Conservation (phyloP, 805 yeast species). For the Zygosaccharomyces siamensis region DNA sequence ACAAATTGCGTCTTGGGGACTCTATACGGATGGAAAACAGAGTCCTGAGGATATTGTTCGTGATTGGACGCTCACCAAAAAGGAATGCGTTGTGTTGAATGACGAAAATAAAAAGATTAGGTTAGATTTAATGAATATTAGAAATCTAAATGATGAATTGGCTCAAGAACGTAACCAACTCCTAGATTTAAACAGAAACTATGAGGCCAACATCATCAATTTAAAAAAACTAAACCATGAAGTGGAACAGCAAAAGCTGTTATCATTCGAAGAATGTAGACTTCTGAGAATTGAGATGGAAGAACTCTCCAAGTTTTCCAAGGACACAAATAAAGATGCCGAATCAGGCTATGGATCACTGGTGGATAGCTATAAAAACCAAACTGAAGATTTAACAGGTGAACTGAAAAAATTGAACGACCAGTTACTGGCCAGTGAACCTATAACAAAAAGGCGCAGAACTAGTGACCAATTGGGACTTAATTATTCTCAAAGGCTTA, state of each 20-base stretch:
- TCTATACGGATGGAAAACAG: conserved; percentile 33
- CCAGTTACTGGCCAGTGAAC: conserved; percentile 18
- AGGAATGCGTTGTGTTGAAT: conserved; percentile 37
- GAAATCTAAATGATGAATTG: conserved; percentile 32
- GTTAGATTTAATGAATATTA: conserved; percentile 25
- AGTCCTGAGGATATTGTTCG: conserved; percentile 38
- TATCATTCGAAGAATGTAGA: conserved; percentile 56
- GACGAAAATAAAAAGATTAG: conserved; percentile 31
- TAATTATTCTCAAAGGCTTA: conserved; percentile 31
- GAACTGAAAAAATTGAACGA: conserved; percentile 36
- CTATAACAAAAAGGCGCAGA: conserved; percentile 28
- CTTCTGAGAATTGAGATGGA: conserved; percentile 54
- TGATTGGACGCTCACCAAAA: conserved; percentile 39
- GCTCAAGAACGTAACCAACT: conserved; percentile 39
- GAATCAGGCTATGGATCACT: conserved; percentile 31
- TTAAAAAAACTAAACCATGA: conserved; percentile 38
- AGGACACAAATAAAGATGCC: conserved; percentile 9
- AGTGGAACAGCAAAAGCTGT: conserved; percentile 46
- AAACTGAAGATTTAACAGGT: conserved; percentile 42
- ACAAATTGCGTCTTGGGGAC: conserved; percentile 45
- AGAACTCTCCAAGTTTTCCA: conserved; percentile 35
- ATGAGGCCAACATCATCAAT: conserved; percentile 27
- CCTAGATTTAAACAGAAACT: conserved; percentile 27
- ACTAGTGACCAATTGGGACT: conserved; percentile 25
- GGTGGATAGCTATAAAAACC: conserved; percentile 52